These are phyloP conservation scores for Talaromyces trachyspermus DNA, from an alignment of 495 filamentous ascomycete species.

Conservation along the genomic window DNA sequence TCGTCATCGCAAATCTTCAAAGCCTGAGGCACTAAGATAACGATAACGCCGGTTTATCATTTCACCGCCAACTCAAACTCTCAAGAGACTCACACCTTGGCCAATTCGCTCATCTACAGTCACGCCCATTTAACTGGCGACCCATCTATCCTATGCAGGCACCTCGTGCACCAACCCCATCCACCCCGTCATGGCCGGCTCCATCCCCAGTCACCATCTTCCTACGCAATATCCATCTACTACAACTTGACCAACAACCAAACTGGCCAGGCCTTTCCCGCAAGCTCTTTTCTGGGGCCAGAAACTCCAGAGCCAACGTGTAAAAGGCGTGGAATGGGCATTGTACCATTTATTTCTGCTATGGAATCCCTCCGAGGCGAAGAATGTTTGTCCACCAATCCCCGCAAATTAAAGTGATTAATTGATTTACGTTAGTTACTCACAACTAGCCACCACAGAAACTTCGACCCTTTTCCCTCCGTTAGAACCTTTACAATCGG, in stretches of 20 bases:
- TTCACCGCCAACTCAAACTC: too few species aligned
- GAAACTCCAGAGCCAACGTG: conserved; percentile 69
- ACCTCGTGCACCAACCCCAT: conserved; percentile 1
- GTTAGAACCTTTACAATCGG: conserved; percentile 74
- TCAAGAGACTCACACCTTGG: too few species aligned
- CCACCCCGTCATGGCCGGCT: conserved; percentile 20
- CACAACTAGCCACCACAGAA: conserved; percentile 45
- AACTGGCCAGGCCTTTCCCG: conserved; percentile 71
- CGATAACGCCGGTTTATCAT: too few species aligned
- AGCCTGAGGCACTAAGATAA: too few species aligned
- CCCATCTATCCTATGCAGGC: conserved; percentile 7
- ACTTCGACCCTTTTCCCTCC: conserved; percentile 85
- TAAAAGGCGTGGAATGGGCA: conserved; percentile 75
- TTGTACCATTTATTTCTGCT: conserved; percentile 72
- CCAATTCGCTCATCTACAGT: too few species aligned
- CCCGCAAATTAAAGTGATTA: too few species aligned
- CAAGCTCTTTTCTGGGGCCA: conserved; percentile 59
- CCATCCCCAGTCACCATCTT: conserved; percentile 59
- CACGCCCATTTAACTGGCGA: too few species aligned
- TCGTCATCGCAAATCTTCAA: too few species aligned
- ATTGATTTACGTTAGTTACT: too few species aligned
- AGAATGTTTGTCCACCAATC: conserved; percentile 47
- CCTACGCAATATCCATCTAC: conserved; percentile 68
- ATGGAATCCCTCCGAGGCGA: conserved; percentile 70
- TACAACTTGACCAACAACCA: conserved; percentile 63